phyloP scores from a whole-genome alignment of 1,284 basidiomycete genomes.

The Fistulinella cinereoalba region DNA sequence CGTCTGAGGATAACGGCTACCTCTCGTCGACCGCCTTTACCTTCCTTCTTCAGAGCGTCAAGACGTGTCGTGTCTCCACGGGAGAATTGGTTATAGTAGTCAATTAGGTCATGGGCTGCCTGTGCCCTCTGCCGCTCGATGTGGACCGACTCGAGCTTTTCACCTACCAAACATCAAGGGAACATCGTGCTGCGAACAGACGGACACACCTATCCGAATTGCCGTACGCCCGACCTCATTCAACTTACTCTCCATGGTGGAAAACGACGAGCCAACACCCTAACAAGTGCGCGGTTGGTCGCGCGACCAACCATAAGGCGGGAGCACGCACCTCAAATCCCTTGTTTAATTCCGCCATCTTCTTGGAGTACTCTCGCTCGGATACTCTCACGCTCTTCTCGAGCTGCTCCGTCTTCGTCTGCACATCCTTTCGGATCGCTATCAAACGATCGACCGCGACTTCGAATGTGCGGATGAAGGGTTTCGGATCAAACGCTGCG shows the following conservation, averaged over 20 bases:
- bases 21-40: slow-evolving; percentile 82
- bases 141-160: slow-evolving; percentile 95
- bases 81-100: slow-evolving; percentile 92
- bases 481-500: slow-evolving; percentile 88
- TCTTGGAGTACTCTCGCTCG: slow-evolving; percentile 92
- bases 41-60: slow-evolving; percentile 82
- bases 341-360: slow-evolving; percentile 87
- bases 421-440: slow-evolving; percentile 82
- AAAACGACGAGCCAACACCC: slow-evolving; percentile 81
- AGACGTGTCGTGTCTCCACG: slow-evolving; percentile 79
- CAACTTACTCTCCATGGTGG: slow-evolving; percentile 84
- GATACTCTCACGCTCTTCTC: slow-evolving; percentile 89
- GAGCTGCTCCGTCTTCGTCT: slow-evolving; percentile 84
- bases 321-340: slow-evolving; percentile 77
- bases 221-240: slow-evolving; percentile 94
- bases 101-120: slow-evolving; percentile 92
- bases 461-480: slow-evolving; percentile 92
- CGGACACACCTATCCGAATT: slow-evolving; percentile 79
- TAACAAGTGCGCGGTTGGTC: slow-evolving; percentile 32
- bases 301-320: not conserved
- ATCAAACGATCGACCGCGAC: slow-evolving; percentile 86
- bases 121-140: slow-evolving; percentile 90
- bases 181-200: slow-evolving; percentile 7
- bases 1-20: slow-evolving; percentile 90
- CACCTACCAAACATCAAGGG: slow-evolving; percentile 50